Evolutionary conservation across 1,139 yeast species (phyloP).

Genomic region (Pichia sp.): DNA sequence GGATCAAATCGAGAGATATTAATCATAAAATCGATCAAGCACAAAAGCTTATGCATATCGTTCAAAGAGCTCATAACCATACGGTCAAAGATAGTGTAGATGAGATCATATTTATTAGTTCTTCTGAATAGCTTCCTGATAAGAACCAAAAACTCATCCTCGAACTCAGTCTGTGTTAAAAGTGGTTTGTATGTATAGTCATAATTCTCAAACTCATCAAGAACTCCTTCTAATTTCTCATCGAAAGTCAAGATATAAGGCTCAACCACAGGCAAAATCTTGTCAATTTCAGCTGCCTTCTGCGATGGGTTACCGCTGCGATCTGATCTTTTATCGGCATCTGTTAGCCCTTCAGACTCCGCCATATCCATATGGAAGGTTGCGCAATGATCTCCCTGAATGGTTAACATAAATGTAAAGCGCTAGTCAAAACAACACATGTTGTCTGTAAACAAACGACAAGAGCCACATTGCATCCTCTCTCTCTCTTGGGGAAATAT

Average conservation of each 20-base stretch:
- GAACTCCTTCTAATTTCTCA: constrained; percentile 14
- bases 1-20: constrained; percentile 18
- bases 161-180: constrained; percentile 18
- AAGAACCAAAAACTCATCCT: constrained; percentile 15
- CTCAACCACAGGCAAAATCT: constrained; percentile 1
- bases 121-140: constrained; percentile 14
- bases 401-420: no score
- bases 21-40: constrained; percentile 20
- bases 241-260: constrained; percentile 7
- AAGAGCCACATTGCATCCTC: no score
- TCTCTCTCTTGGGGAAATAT: no score
- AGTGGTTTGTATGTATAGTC: constrained; percentile 19
- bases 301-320: background rate
- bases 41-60: constrained; percentile 14
- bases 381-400: no score
- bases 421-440: no score
- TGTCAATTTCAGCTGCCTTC: background rate
- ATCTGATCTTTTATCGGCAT: no score
- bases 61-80: constrained; percentile 7
- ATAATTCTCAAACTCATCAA: constrained; percentile 14
- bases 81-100: constrained; percentile 13
- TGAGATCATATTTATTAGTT: constrained; percentile 12
- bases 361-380: no score
- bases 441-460: no score
- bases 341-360: no score